Base-by-base conservation (phyloP, 345 rosid species). In the Euphorbia peplus region DNA sequence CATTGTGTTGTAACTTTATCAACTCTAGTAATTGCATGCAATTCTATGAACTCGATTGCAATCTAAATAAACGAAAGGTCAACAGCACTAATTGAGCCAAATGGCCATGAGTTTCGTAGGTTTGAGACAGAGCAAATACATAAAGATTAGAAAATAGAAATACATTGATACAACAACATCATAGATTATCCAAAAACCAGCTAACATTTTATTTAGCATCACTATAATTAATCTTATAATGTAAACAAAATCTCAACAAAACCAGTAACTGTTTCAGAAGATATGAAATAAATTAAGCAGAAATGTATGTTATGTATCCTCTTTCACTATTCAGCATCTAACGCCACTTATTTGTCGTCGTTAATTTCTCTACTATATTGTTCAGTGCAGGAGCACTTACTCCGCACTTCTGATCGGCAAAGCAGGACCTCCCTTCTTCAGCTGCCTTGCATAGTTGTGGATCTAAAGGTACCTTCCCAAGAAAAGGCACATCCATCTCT, bases 401-500 rank as follows among this genome's bases (percentile, higher is more conserved):
- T 16, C 69, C 57, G 63, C 98, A 93, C 67, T 79, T 85, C 83
- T 73, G 76, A 68, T 83, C 95, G 18, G 76, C 75, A 71, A 93
- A 91, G 78, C 97, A 93, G 18, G 97, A 93, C 73, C 84, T 83
- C 44, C 96, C 97, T 81, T 93, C 91, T 77, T 89, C 96, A 3
- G 97, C 91, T 15, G 91, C 90, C 82, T 80, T 82, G 74, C 91
- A 84, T 30, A 93, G 90, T 63, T 89, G 87, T 47, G 90, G 98
- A 80, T 93, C 98, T 79, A 93, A 70, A 0, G 96, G 97, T 35
- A 93, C 91, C 79, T 86, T 93, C 13, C 98, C 97, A 2, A 91
- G 90, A 78, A 93, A 93, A 3, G 87, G 88, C 15, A 93, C 85
- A 22, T 78, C 88, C 98, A 91, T 89, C 67, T 93, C 97, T 25